Percentiles rank a stretch among this genome's conserved stretches.
Conservation (phyloP, 2,329 filamentous ascomycete species). For the Mycocentrospora acerina region DNA sequence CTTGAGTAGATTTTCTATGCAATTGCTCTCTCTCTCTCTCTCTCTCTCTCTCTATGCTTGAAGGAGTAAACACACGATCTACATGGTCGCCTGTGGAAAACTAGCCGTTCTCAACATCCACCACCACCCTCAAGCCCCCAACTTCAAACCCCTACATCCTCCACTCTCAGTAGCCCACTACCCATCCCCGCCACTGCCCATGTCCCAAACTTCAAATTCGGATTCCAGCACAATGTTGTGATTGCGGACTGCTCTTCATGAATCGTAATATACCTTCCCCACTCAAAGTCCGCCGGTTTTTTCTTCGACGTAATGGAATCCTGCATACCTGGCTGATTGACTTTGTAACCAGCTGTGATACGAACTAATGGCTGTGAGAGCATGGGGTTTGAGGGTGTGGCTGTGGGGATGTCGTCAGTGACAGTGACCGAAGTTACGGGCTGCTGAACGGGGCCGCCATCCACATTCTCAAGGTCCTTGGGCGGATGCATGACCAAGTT, state of each 20-base stretch:
- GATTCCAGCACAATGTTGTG: conserved; percentile 53
- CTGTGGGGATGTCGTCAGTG: too few species aligned
- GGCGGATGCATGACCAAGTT: conserved; percentile 7
- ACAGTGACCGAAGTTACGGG: not conserved
- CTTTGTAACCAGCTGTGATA: conserved; percentile 47
- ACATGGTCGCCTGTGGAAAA: too few species aligned
- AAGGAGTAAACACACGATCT: too few species aligned
- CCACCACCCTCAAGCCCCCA: not conserved
- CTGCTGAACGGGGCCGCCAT: conserved; percentile 3
- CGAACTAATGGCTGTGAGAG: conserved; percentile 38
- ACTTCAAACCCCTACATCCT: conserved; percentile 46
- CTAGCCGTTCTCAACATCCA: not conserved
- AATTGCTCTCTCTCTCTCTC: too few species aligned
- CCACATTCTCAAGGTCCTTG: conserved; percentile 2
- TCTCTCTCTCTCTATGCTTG: too few species aligned
- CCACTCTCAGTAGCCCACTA: conserved; percentile 51
- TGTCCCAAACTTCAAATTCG: conserved; percentile 50
- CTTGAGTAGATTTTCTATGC: too few species aligned
- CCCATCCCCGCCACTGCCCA: conserved; percentile 55
- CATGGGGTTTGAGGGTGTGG: too few species aligned
- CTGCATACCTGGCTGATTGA: conserved; percentile 28
- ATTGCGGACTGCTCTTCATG: conserved; percentile 49
- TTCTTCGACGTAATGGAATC: conserved; percentile 20
- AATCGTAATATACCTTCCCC: conserved; percentile 42
- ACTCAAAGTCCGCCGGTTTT: conserved; percentile 23